These are phyloP conservation scores for Eucalyptus globulus DNA, from an alignment of 345 rosid genomes.

Conservation along the genomic window DNA sequence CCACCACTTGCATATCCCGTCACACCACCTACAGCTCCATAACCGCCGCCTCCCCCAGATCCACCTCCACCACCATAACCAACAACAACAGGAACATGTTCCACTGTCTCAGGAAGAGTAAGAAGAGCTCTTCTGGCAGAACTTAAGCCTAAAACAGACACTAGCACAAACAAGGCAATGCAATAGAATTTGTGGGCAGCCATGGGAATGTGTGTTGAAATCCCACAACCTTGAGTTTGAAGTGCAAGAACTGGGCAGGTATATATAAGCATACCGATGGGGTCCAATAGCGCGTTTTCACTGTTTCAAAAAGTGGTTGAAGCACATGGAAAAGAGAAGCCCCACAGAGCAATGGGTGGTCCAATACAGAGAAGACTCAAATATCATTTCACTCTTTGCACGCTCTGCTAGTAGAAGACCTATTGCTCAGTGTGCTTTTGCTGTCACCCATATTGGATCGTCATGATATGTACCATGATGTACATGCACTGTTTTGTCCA, in stretches of 20 bases:
- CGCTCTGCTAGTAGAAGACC: background rate
- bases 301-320: background rate
- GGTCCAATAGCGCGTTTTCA: background rate
- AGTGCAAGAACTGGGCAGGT: background rate
- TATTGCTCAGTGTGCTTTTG: constrained; percentile 6
- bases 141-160: constrained; percentile 12
- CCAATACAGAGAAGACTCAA: background rate
- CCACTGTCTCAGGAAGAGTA: constrained; percentile 3
- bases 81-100: background rate
- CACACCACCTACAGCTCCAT: constrained; percentile 7
- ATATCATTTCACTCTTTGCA: background rate
- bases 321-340: constrained; percentile 8
- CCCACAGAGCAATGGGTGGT: background rate
- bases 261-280: constrained; percentile 15
- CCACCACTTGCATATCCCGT: constrained; percentile 10
- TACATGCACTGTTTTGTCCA: background rate
- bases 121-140: constrained; percentile 27
- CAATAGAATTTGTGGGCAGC: background rate
- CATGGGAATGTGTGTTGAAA: constrained; percentile 5
- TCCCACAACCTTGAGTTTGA: background rate
- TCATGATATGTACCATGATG: background rate
- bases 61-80: constrained; percentile 10
- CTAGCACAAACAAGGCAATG: constrained; percentile 6
- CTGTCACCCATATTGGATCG: constrained; percentile 18
- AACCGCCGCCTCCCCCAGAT: background rate